Evolutionary conservation across 2,329 filamentous ascomycete species (phyloP), one percentile per base, ranked within the genome.

Genomic region (Exutisphaerella laricina): DNA sequence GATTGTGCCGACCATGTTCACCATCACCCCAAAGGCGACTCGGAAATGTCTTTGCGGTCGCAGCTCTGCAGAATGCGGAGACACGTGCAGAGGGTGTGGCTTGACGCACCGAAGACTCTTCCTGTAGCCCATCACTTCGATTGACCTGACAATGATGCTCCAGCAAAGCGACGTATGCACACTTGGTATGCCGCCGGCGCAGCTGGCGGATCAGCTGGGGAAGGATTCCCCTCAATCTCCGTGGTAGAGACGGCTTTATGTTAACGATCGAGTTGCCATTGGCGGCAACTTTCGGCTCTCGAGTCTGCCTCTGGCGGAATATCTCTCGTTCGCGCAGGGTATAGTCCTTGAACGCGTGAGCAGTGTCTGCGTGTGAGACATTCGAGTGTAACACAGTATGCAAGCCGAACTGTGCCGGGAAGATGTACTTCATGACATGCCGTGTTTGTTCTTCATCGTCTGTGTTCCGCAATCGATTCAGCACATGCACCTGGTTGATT

Each of bases 361-460:
- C 70, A 0, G 83, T 90, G 56, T 85, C 77, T 36, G 67, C 74
- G 16, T 60, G 61, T 60, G 92, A 76, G 12, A 84, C 73, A 3
- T 70, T 67, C 4, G 81, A 85, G 0, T 81, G 88, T 60, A 97
- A 96, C n/a, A 84, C 88, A 64, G 97, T 98, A 59, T 94, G 88
- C 3, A 98, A 70, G 10, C 79, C 79, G 58, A 95, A 97, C 58
- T 97, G 89, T 8, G 83, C 76, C 22, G 92, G 92, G 55, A 98
- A 98, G 1, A 98, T 81, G 64, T 97, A 90, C 71, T 90, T 92
- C 77, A 95, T 79, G 14, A 94, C 66, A 54, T 84, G 85, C 8
- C 80, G 59, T 0, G 80, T 85, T 49, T 83, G 75, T 9, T 65
- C 58, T 1, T 70, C 57, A 54, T 77, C 68, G 26, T 67, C 49